Evolutionary conservation across 2,329 filamentous ascomycete genomes (phyloP).

Genomic region (Alternaria arborescens): DNA sequence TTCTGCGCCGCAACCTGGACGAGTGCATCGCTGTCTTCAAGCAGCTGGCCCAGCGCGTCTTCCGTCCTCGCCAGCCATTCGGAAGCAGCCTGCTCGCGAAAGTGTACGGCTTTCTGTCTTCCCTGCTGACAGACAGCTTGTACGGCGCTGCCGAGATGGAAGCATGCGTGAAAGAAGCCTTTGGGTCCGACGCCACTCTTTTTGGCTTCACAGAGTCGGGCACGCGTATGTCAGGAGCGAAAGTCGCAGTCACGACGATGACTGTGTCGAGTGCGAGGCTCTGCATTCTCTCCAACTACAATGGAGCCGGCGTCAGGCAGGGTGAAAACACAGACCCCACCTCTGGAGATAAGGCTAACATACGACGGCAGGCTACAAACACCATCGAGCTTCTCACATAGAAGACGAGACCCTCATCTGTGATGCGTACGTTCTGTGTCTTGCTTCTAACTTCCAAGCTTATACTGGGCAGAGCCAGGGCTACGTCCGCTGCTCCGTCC

Average conservation of each 20-base stretch:
- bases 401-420: conserved; percentile 19
- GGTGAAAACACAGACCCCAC: conserved; percentile 8
- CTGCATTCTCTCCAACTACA: conserved; percentile 30
- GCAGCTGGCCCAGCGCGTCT: conserved; percentile 16
- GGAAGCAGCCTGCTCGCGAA: conserved; percentile 5
- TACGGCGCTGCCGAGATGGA: conserved; percentile 47
- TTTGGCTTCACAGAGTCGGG: conserved; percentile 14
- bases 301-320: conserved; percentile 12
- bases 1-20: conserved; percentile 11
- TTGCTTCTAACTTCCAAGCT: neutral
- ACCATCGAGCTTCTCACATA: conserved; percentile 13
- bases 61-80: neutral
- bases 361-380: conserved; percentile 15
- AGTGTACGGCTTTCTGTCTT: conserved; percentile 45
- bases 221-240: conserved; percentile 8
- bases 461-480: conserved; percentile 14
- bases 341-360: conserved; percentile 1
- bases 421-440: conserved; percentile 16
- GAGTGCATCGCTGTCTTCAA: conserved; percentile 22
- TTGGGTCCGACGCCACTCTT: conserved; percentile 9
- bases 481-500: conserved; percentile 18
- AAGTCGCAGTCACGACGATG: conserved; percentile 24
- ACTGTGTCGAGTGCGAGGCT: conserved; percentile 13
- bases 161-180: conserved; percentile 34
- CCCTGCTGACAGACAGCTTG: conserved; percentile 17